Base-by-base conservation (phyloP, 1,284 basidiomycete genomes). In the Golubevia sp. region DNA sequence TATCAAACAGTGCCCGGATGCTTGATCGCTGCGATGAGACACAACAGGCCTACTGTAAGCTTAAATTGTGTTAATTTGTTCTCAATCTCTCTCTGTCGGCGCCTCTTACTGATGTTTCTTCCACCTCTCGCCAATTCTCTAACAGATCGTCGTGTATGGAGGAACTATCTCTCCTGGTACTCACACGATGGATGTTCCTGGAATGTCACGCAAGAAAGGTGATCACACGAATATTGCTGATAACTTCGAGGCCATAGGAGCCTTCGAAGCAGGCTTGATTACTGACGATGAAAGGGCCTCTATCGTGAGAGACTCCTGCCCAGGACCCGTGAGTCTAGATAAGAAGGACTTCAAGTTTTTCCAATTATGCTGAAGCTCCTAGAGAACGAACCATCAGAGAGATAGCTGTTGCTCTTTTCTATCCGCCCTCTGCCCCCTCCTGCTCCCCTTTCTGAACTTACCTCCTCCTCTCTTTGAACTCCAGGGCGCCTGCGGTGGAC, bases 401-500 rank as follows among this genome's bases (percentile, higher is more conserved):
- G 48, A 23, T 18, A 18, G 48, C 20, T 18, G 20, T 49, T 1
- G 18, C 18, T 23, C 48, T 18, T 49, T 49, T 23, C 20, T 49
- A 23, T 23, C 48, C 48, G 18, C 18, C 18, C 20, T 23, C 48
- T 18, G 48, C 18, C 48, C 18, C 18, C 20, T 18, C 18, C 18
- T 49, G 48, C 20, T 18, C 48, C 20, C 20, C 48, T 49, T 49
- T 49, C 20, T 49, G 18, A 18, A 18, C 18, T 49, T 18, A 18
- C 18, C 20, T 23, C 48, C 20, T 18, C 20, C 48, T 49, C 48
- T 49, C 48, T 18, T 23, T 49, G 48, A 49, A 18, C 20, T n/a
- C n/a, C n/a, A n/a, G 13, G 90, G 95, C 63, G 94, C 94, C 49
- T 98, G 96, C 85, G 96, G 95, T 58, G 92, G 94, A 71, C 93